These are phyloP conservation scores for Xylaria sp. DNA, from an alignment of 2,329 filamentous ascomycete genomes.

Conservation along the genomic window DNA sequence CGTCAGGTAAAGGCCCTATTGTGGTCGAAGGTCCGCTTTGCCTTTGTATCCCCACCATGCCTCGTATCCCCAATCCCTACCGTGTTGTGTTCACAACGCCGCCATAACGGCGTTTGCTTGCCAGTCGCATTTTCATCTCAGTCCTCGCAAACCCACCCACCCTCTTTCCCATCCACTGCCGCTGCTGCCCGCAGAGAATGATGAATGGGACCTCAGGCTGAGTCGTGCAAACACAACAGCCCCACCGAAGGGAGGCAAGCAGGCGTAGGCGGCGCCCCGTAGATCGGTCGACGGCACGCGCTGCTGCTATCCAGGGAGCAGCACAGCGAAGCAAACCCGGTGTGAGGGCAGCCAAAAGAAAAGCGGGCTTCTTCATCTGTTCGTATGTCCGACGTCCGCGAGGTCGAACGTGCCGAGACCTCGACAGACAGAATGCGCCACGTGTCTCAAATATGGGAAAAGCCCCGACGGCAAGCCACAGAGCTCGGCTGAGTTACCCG, in stretches of 20 bases:
- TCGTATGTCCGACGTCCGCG: not conserved
- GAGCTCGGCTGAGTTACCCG: constrained; percentile 13
- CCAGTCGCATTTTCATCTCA: too few species aligned
- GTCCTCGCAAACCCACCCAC: too few species aligned
- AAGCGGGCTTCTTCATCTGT: not conserved
- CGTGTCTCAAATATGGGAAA: constrained; percentile 9
- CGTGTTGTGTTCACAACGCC: too few species aligned
- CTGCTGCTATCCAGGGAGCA: not conserved
- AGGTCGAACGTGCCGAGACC: not conserved
- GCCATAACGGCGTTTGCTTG: too few species aligned
- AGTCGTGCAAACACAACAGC: constrained; percentile 22
- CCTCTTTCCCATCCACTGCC: too few species aligned
- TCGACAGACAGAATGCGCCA: constrained; percentile 12
- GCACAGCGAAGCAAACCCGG: not conserved
- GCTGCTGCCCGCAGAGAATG: too few species aligned
- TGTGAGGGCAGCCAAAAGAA: not conserved
- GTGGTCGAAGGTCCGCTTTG: too few species aligned
- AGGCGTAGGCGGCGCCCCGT: constrained; percentile 18
- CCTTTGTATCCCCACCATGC: too few species aligned
- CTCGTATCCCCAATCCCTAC: too few species aligned
- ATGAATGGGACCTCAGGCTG: too few species aligned
- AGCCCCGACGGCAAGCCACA: constrained; percentile 15
- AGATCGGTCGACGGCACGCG: constrained; percentile 18
- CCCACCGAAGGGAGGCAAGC: constrained; percentile 18
- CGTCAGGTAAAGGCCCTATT: too few species aligned